phyloP scores from a whole-genome alignment of 2,329 filamentous ascomycete genomes.

The Pyricularia grisea region DNA sequence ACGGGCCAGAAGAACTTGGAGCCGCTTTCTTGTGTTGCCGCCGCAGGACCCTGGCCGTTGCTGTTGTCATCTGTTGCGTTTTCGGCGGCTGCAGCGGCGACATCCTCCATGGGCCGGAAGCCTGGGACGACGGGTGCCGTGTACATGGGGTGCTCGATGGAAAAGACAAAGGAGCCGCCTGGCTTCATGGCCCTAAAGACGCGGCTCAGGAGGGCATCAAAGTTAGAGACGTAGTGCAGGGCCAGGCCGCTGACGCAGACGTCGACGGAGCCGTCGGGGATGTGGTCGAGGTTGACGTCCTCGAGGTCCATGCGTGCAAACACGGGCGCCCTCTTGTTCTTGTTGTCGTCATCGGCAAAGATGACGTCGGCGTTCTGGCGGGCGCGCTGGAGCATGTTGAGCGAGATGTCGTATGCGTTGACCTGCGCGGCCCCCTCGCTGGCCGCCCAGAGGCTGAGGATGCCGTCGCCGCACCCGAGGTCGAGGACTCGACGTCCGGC shows the following conservation, averaged over 20 bases:
- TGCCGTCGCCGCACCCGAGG: conserved; percentile 36
- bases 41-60: background rate
- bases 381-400: conserved; percentile 13
- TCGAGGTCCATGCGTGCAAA: conserved; percentile 26
- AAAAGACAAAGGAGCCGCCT: conserved; percentile 29
- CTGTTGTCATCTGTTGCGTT: no score
- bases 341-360: background rate
- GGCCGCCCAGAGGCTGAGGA: conserved; percentile 32
- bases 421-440: conserved; percentile 25
- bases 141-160: conserved; percentile 35
- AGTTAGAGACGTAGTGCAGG: conserved; percentile 28
- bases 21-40: conserved; percentile 10
- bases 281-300: conserved; percentile 15
- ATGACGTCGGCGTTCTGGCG: background rate
- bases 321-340: background rate
- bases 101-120: conserved; percentile 10
- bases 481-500: conserved; percentile 26
- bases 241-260: conserved; percentile 30
- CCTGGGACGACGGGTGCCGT: conserved; percentile 27
- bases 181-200: conserved; percentile 20
- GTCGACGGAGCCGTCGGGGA: conserved; percentile 19
- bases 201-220: conserved; percentile 20
- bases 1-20: conserved; percentile 29
- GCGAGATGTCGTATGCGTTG: conserved; percentile 29
- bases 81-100: no score